Percentiles rank a stretch among this genome's conserved stretches.
These are phyloP conservation scores for Diaporthe batatas DNA, from an alignment of 2,329 filamentous ascomycete genomes.

Conservation along the genomic window DNA sequence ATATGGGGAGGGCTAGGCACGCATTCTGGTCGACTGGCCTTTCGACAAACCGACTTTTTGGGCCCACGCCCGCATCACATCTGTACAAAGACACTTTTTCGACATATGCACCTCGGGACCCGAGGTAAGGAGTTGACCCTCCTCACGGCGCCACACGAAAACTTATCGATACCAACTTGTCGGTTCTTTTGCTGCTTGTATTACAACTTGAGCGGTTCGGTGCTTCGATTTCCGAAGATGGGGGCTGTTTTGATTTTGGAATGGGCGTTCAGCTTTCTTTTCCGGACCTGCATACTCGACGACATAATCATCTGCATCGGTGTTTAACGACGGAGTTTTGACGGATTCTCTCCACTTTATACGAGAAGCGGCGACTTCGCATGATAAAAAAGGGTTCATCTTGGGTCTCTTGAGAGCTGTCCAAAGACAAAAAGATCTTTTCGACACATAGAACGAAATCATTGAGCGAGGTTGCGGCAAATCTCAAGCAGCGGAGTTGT, in stretches of 20 bases:
- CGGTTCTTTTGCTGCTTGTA: conserved; percentile 46
- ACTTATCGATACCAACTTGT: conserved; percentile 51
- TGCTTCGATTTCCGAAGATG: conserved; percentile 57
- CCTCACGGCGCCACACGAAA: conserved; percentile 50
- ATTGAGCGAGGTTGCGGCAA: conserved; percentile 49
- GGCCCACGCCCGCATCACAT: conserved; percentile 44
- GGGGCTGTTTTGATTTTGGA: conserved; percentile 58
- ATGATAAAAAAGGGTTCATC: conserved; percentile 61
- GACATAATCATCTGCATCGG: conserved; percentile 58
- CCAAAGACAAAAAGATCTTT: conserved; percentile 62
- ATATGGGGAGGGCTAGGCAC: conserved; percentile 50
- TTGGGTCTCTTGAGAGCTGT: conserved; percentile 64
- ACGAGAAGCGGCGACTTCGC: conserved; percentile 54
- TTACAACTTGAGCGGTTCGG: conserved; percentile 49
- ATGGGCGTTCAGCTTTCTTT: conserved; percentile 55
- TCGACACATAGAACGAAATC: conserved; percentile 65
- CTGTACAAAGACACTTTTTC: conserved; percentile 53
- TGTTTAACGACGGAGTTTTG: conserved; percentile 61
- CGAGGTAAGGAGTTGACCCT: conserved; percentile 47
- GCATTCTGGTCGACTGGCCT: conserved; percentile 48
- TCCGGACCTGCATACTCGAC: conserved; percentile 44
- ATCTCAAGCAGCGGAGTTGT: conserved; percentile 48
- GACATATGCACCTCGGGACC: conserved; percentile 52
- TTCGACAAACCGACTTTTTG: conserved; percentile 45
- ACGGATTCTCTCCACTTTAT: conserved; percentile 49